These are phyloP conservation scores for Fraxinus floribunda DNA, from an alignment of 305 asterid species.

Conservation along the genomic window DNA sequence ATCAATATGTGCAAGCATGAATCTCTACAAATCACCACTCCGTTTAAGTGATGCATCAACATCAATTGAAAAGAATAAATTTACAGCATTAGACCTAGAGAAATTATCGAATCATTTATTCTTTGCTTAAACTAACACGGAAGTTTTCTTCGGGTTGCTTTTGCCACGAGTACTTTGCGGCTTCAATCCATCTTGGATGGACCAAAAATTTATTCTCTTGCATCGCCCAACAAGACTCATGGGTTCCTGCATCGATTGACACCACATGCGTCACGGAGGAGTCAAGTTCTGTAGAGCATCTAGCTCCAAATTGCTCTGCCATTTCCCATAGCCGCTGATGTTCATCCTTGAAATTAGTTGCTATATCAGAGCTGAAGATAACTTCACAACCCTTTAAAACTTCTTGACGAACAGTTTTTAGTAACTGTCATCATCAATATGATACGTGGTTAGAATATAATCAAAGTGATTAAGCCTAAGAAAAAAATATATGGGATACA, in stretches of 20 bases:
- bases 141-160: constrained; percentile 29
- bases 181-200: constrained; percentile 28
- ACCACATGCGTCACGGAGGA: constrained; percentile 30
- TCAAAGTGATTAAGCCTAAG: neutral
- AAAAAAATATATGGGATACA: neutral
- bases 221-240: constrained; percentile 31
- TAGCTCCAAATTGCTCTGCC: constrained; percentile 36
- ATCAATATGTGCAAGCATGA: neutral
- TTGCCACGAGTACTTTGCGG: constrained; percentile 27
- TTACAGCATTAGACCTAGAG: neutral
- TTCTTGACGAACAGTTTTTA: constrained; percentile 24
- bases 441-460: neutral
- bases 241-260: constrained; percentile 28
- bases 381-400: constrained; percentile 29
- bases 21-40: neutral
- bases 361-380: constrained; percentile 28
- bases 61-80: neutral
- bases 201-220: constrained; percentile 31
- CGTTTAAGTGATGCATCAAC: neutral
- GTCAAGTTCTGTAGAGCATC: constrained; percentile 22
- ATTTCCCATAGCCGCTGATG: constrained; percentile 29
- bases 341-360: constrained; percentile 12
- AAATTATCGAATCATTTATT: neutral
- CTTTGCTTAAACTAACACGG: constrained; percentile 7
- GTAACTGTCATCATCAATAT: constrained; percentile 12